Conservation (phyloP, 805 yeast genomes). For the Starmerella asiatica region DNA sequence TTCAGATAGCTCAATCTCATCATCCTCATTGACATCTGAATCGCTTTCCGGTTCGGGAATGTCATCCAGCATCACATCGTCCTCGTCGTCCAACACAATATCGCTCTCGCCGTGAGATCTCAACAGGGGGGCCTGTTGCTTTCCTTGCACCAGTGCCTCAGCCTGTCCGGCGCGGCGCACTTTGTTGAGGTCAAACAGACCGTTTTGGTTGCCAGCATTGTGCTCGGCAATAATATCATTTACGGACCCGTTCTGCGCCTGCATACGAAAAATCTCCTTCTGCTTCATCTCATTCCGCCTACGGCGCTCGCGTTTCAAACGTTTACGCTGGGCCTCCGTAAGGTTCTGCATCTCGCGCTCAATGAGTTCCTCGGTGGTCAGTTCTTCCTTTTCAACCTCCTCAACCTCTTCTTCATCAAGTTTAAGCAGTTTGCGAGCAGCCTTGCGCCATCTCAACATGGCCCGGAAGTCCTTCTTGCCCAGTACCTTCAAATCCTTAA, state of each 20-base stretch:
- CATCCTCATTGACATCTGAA: constrained; percentile 26
- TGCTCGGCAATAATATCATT: constrained; percentile 90
- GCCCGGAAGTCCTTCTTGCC: constrained; percentile 88
- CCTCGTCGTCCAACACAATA: constrained; percentile 22
- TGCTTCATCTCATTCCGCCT: constrained; percentile 70
- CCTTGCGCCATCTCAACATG: constrained; percentile 76
- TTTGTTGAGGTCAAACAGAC: constrained; percentile 66
- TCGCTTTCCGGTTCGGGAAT: constrained; percentile 25
- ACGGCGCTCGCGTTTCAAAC: constrained; percentile 68
- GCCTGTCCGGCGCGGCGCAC: constrained; percentile 82
- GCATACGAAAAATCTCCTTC: constrained; percentile 79
- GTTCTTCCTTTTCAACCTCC: constrained; percentile 40
- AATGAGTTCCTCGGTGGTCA: constrained; percentile 71
- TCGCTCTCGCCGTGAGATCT: constrained; percentile 9
- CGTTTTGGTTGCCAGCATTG: constrained; percentile 51
- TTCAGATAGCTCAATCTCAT: constrained; percentile 24
- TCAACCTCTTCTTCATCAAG: constrained; percentile 40
- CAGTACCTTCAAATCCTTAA: constrained; percentile 82
- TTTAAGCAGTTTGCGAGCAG: constrained; percentile 66
- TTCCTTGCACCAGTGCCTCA: constrained; percentile 62
- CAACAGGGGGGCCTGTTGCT: constrained; percentile 31
- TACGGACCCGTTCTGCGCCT: constrained; percentile 91
- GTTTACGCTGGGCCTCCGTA: constrained; percentile 54
- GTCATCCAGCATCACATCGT: constrained; percentile 29
- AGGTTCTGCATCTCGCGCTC: constrained; percentile 71